Base-by-base conservation (phyloP, 768 basidiomycete species). In the Terana coerulea region DNA sequence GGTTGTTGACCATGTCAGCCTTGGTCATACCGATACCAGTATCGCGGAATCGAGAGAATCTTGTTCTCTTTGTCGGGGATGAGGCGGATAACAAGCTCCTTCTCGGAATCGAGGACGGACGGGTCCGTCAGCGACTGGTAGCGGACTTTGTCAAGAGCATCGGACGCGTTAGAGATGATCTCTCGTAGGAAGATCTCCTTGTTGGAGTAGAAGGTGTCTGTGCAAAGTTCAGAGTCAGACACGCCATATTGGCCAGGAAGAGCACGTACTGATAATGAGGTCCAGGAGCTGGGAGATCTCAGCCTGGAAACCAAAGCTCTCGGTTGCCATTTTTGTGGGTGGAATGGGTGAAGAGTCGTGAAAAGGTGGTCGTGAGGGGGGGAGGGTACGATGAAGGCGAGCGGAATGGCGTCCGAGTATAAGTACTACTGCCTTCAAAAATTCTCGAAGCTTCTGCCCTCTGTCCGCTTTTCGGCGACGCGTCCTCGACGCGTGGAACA, bases 111-210 rank as follows among this genome's bases (percentile, higher is more conserved):
- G 66, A 99, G 92, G 52, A 74, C 88, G 11, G 89, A 78, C 22
- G 95, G 86, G 63, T 98, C 91, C 59, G 95, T 99, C 60, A 98
- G 78, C 49, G 97, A 95, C 30, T 89, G 81, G 71, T 98, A 99
- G 40, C 97, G 92, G 66, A 98, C 90, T 80, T 98, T 98, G 78
- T 99, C 97, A 72, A 98, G 84, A 44, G 97, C 97, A 84, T 98
- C 97, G 55, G 97, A 98, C 58, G 78, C 75, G 77, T 98, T 98
- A 58, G 95, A 98, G 74, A 95, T 98, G 62, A 98, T 57, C 75
- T 98, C 97, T 69, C 97, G 91, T 62, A 99, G 87, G 84, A 98
- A 98, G 72, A 99, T 98, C 76, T 98, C 95, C 81, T 99, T 99
- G 86, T 99, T 98, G 56, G 94, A 97, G 86, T 98, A 99, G 85